Evolutionary conservation across 805 yeast species (phyloP).

Genomic region (Spathaspora arborariae): DNA sequence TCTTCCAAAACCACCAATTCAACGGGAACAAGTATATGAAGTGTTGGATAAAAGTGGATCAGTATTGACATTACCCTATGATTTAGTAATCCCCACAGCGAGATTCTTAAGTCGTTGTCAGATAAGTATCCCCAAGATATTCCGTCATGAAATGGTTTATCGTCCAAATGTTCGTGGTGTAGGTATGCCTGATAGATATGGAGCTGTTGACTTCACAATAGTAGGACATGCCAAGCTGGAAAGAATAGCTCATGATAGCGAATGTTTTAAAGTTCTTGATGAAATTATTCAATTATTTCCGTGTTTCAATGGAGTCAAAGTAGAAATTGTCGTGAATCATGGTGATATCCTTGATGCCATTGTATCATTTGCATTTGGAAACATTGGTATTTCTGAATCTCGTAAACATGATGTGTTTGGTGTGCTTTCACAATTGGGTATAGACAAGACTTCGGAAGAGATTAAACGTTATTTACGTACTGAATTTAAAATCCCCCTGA

Average conservation of each 20-base stretch:
- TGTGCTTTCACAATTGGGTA: constrained; percentile 72
- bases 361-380: constrained; percentile 65
- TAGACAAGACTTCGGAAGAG: constrained; percentile 60
- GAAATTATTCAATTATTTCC: constrained; percentile 68
- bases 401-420: constrained; percentile 57
- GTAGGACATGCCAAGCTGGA: constrained; percentile 44
- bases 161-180: constrained; percentile 55
- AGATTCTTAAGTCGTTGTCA: constrained; percentile 69
- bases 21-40: constrained; percentile 68
- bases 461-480: constrained; percentile 38
- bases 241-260: constrained; percentile 75
- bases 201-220: constrained; percentile 86
- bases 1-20: constrained; percentile 74
- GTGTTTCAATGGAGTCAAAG: constrained; percentile 38
- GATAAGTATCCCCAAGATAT: constrained; percentile 54
- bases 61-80: constrained; percentile 85
- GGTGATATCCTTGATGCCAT: constrained; percentile 72
- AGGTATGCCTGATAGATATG: constrained; percentile 71
- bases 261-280: constrained; percentile 75
- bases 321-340: constrained; percentile 67
- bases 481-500: constrained; percentile 74
- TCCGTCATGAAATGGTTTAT: constrained; percentile 76
- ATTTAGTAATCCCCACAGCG: constrained; percentile 86
- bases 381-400: constrained; percentile 67
- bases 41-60: constrained; percentile 83